Base-by-base conservation (phyloP, 192 early-diverging fungal species). In the Coemansia sp. region DNA sequence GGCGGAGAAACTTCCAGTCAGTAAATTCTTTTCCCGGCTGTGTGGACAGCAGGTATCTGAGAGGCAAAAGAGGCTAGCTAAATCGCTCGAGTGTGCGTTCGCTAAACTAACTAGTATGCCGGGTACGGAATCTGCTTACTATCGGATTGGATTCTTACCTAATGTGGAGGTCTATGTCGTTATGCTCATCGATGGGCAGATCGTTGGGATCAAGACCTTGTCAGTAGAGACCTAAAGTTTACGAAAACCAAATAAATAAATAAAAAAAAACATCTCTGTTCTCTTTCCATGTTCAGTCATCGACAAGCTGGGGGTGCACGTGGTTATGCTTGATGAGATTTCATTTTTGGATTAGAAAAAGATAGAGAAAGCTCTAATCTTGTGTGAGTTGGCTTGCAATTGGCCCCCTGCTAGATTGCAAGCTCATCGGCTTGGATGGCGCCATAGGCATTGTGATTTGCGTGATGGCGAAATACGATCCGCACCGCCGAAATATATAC, bases 141-240 rank as follows among this genome's bases (percentile, higher is more conserved):
- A 83, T 46, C 70, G 81, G 13, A 65, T 83, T 15, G 81, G 81
- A 4, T 61, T 83, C 29, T 29, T 64, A 49, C 81, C 81, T 0
- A 78, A 72, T 46, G 78, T 83, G 55, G 81, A 83, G 41, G 73
- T 83, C 1, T 83, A 83, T 53, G 81, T 83, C 34, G 81, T 83
- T 10, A 83, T 83, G 76, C 76, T 83, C 5, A 66, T 83, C 22
- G 81, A 83, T 39, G 81, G 81, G 0, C 81, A 83, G 68, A 70
- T 71, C 11, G 68, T 83, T 3, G 81, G 81, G 29, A 74, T 83
- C 41, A 83, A 78, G 53, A 83, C 81, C 31, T 65, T 83, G 12
- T 83, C 81, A 10, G 64, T 83, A 2, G 81, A 83, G 60, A 78
- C 81, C 2, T 83, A 62, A 50, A 46, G 3, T 11, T 38, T 43